Evolutionary conservation across 202 grass and related monocot genomes (phyloP).

Genomic region (Musa balbisiana): DNA sequence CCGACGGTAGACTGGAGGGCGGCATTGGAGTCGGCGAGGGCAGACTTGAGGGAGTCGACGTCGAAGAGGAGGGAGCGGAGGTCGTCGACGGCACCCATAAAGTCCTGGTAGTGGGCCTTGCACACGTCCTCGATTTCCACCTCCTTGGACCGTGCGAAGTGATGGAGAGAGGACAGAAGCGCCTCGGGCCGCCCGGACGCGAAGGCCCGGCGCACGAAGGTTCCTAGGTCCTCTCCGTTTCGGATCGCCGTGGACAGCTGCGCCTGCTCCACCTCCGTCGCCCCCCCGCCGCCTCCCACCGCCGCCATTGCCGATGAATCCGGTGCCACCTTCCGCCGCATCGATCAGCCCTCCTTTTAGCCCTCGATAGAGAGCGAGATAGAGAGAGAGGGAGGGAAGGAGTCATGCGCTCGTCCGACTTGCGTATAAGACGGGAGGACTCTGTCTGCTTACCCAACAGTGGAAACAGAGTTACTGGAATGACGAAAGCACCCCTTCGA

Average conservation of each 20-base stretch:
- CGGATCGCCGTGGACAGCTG: conserved; percentile 53
- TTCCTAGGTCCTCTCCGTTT: conserved; percentile 66
- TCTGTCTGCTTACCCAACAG: too few relatives aligned
- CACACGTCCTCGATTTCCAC: conserved; percentile 82
- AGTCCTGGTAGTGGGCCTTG: conserved; percentile 76
- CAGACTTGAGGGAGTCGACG: conserved; percentile 68
- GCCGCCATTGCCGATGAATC: neutral
- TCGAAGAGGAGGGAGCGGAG: conserved; percentile 78
- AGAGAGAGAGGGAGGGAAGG: too few relatives aligned
- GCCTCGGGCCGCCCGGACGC: conserved; percentile 54
- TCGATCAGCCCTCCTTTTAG: neutral
- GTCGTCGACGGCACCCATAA: conserved; percentile 76
- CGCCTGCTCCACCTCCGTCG: neutral
- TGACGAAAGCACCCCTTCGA: too few relatives aligned
- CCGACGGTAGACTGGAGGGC: conserved; percentile 56
- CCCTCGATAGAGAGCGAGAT: neutral
- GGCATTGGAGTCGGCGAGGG: conserved; percentile 57
- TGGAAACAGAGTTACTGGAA: too few relatives aligned
- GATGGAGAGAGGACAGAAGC: conserved; percentile 43
- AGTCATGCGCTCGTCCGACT: too few relatives aligned
- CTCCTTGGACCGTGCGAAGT: conserved; percentile 52
- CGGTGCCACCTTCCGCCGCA: conserved; percentile 2
- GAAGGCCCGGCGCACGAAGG: conserved; percentile 68
- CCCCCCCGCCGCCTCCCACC: too few relatives aligned
- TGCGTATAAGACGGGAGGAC: too few relatives aligned